phyloP scores from a whole-genome alignment of 306 rosid species.

The Dalbergia cultrata region DNA sequence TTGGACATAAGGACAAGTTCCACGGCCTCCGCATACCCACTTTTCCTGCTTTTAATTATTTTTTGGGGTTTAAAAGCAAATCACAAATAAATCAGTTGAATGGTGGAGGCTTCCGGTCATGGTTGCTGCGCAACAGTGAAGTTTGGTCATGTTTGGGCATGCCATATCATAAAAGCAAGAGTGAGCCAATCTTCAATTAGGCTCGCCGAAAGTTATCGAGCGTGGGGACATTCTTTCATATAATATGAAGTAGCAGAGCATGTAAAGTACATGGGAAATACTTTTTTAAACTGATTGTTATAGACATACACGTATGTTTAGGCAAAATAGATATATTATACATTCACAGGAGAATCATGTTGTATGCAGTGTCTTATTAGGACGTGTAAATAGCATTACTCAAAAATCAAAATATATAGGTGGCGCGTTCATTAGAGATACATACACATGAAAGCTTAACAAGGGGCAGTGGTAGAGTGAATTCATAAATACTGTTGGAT shows the following conservation, averaged over 20 bases:
- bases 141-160: slow-evolving; percentile 28
- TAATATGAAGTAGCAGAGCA: background rate
- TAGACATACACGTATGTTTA: too few relatives aligned
- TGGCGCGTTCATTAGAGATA: background rate
- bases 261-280: background rate
- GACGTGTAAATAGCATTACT: too few relatives aligned
- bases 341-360: too few relatives aligned
- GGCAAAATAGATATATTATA: too few relatives aligned
- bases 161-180: slow-evolving; percentile 9
- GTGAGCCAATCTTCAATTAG: slow-evolving; percentile 1
- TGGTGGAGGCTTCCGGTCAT: background rate
- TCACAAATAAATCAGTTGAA: background rate
- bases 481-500: background rate
- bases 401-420: background rate
- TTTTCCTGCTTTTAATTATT: background rate
- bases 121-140: background rate
- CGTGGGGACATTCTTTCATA: slow-evolving; percentile 6
- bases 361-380: too few relatives aligned
- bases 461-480: background rate
- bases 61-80: background rate
- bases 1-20: background rate
- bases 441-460: background rate
- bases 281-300: too few relatives aligned
- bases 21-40: background rate
- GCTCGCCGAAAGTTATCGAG: slow-evolving; percentile 33